Evolutionary conservation across 108 stramenopile species (phyloP), one percentile per base, ranked within the genome.

Genomic region (Pseudonitzschia delicatissima): DNA sequence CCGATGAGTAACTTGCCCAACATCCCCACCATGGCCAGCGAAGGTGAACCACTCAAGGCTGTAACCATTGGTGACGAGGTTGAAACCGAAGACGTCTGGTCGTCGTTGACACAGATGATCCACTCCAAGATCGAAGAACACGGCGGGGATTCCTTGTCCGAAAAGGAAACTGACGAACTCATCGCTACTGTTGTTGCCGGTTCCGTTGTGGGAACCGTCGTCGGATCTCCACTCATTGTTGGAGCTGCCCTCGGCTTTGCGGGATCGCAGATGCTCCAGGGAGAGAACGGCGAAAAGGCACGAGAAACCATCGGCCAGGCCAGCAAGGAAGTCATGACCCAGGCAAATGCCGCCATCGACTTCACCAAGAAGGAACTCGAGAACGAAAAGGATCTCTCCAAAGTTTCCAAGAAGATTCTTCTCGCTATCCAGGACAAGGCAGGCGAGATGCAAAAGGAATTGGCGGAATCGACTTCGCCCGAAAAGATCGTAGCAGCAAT

Each of bases 211-310:
- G 66, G 66, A 25, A 35, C 49, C 15, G 51, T 37, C 21, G 66
- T 51, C 21, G 66, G 66, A 6, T 66, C 66, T 20, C 66, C 66
- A 2, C 15, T 66, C n/a, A 21, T 66, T 20, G 29, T 66, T 48
- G 66, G 66, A 39, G 66, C 66, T 12, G 66, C 66, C 3, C 49
- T 66, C 15, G 66, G 66, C 7, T 50, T 34, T 21, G 66, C 66
- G 1, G 66, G 66, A 36, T 53, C 66, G 17, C 47, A 66, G n/a
- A 33, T 66, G 49, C 49, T 66, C 20, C 23, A 34, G 18, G 66
- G 47, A 6, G 51, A 66, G 33, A 36, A 66, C 33, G 51, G 66
- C 8, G 47, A 51, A 11, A 51, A 66, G 51, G 49, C 47, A 31
- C 49, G 33, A 31, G 26, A 66, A 37, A 34, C 37, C 4, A 23